Conservation (phyloP, 2,329 filamentous ascomycete species). For the Colletotrichum viniferum region DNA sequence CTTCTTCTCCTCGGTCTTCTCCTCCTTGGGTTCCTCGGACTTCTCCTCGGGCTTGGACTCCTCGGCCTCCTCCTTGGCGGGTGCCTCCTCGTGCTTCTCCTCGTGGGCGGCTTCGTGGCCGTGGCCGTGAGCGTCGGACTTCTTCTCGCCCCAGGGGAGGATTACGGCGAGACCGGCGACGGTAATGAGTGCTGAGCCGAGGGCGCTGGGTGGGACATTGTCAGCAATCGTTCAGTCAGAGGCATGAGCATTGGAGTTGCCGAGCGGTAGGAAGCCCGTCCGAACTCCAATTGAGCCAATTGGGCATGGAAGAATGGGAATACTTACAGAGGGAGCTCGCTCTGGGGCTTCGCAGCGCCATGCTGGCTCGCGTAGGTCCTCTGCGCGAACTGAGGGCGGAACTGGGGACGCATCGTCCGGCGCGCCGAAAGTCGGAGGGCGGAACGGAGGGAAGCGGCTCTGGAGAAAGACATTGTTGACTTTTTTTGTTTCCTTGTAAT, state of each 20-base stretch:
- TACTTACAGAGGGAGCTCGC: conserved; percentile 15
- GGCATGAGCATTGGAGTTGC: background rate
- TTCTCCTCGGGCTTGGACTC: conserved; percentile 30
- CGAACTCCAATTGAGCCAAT: background rate
- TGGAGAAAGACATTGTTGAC: conserved; percentile 11
- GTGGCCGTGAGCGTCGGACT: conserved; percentile 5
- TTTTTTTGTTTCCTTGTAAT: background rate
- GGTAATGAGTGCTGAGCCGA: conserved; percentile 6
- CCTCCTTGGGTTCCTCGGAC: conserved; percentile 4
- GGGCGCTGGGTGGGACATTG: background rate
- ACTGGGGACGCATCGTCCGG: conserved; percentile 16
- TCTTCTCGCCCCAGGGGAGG: conserved; percentile 2
- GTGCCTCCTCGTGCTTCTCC: conserved; percentile 8
- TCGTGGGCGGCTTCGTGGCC: conserved; percentile 5
- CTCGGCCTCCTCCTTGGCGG: conserved; percentile 26
- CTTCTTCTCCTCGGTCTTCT: conserved; percentile 19
- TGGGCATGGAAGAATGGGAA: background rate
- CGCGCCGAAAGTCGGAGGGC: conserved; percentile 17
- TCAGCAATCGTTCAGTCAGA: background rate
- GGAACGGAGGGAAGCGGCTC: conserved; percentile 11
- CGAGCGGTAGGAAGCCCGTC: background rate
- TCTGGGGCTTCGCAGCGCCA: conserved; percentile 15
- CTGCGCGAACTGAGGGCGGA: conserved; percentile 8
- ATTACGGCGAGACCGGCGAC: conserved; percentile 13
- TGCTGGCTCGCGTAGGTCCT: conserved; percentile 21